These are phyloP conservation scores for Xylaria sp. DNA, from an alignment of 2,329 filamentous ascomycete genomes.

Conservation along the genomic window DNA sequence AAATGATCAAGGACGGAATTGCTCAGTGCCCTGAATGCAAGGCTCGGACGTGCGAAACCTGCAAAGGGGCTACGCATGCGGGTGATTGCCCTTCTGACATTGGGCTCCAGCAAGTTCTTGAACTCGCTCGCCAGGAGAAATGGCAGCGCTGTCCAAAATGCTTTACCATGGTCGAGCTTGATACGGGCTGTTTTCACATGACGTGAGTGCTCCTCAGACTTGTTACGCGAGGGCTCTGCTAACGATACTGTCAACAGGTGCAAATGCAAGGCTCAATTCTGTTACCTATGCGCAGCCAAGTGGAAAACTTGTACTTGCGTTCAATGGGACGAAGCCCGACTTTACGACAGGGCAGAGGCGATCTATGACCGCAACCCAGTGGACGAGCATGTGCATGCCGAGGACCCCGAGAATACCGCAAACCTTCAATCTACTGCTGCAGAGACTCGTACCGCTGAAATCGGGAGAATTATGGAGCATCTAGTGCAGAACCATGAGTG, in stretches of 20 bases:
- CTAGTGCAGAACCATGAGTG: slow-evolving; percentile 39
- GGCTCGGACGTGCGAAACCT: slow-evolving; percentile 59
- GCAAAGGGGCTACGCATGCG: slow-evolving; percentile 59
- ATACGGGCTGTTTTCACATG: slow-evolving; percentile 66
- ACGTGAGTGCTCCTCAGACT: slow-evolving; percentile 55
- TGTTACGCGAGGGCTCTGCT: slow-evolving; percentile 21
- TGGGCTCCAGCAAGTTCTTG: slow-evolving; percentile 53
- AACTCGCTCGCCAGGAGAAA: slow-evolving; percentile 54
- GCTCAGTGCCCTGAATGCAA: slow-evolving; percentile 58
- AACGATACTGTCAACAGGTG: slow-evolving; percentile 32
- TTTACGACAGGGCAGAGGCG: slow-evolving; percentile 23
- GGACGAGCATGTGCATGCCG: neutral
- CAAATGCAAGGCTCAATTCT: slow-evolving; percentile 39
- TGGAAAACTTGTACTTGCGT: slow-evolving; percentile 54
- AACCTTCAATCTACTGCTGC: neutral
- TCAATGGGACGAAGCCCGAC: slow-evolving; percentile 44
- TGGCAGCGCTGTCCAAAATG: slow-evolving; percentile 66
- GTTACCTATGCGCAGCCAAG: slow-evolving; percentile 34
- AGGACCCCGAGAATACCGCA: neutral
- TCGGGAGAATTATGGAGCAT: slow-evolving; percentile 31
- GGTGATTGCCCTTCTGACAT: slow-evolving; percentile 62
- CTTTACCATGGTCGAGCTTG: slow-evolving; percentile 59
- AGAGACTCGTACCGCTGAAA: neutral
- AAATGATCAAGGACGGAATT: slow-evolving; percentile 48
- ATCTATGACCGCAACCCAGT: slow-evolving; percentile 7